Base-by-base conservation (phyloP, 768 basidiomycete genomes). In the Pulveroboletus sp. region DNA sequence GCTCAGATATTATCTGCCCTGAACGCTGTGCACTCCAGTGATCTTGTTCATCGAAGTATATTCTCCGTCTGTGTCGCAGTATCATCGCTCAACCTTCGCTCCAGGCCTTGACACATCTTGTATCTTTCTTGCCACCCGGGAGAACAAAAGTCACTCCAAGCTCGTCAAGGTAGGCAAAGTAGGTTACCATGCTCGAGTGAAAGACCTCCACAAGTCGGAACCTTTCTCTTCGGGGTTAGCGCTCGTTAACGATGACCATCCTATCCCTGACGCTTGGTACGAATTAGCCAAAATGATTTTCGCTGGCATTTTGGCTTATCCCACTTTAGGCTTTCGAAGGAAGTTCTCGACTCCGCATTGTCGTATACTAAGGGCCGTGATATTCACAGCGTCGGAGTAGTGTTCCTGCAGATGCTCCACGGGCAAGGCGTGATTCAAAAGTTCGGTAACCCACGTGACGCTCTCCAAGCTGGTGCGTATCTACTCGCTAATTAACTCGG, bases 171-270 rank as follows among this genome's bases (percentile, higher is more conserved):
- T 97, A 4, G 79, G 82, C 17, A 84, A 84, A 54, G 82, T 82
- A 3, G 80, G 76, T 14, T 97, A 85, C 62, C 77, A 85, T 54
- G 81, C 82, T 6, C 78, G 78, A 1, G 73, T 97, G 27, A 71
- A 85, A 21, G 92, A 95, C 61, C 70, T 94, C 27, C 87, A 95
- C 59, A 75, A 83, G 16, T 95, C 94, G 3, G 92, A 97, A 57
- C 80, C 84, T 1, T 90, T 95, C 55, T 77, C 77, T 4, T 51
- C 44, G 37, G 50, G 57, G 13, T 29, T 63, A 45, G 25, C 43
- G 5, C 23, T 33, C 23, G 32, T 36, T 29, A 58, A 52, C 19
- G 60, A 64, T 23, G 60, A 63, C 7, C n/a, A 47, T 17, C 34
- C 32, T n/a, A 47, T 61, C 23, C 64, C 68, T n/a, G 69, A 68